Conservation (phyloP, 2,329 filamentous ascomycete species). For the Colletotrichum cordylinicola region DNA sequence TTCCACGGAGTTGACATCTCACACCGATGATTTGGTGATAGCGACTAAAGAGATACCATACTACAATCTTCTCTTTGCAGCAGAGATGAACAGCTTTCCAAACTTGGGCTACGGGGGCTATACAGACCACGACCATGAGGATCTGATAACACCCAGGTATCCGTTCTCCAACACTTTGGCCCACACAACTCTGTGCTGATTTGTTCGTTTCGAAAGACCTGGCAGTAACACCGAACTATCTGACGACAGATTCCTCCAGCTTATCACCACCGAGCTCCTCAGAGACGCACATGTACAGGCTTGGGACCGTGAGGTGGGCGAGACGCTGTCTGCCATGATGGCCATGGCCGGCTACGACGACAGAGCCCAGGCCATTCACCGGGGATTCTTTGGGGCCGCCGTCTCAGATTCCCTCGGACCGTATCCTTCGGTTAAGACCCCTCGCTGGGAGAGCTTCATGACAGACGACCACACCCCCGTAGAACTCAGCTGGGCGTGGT, state of each 20-base stretch:
- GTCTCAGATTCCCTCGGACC: not conserved
- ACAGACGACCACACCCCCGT: conserved; percentile 41
- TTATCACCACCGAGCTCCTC: not conserved
- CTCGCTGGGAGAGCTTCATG: conserved; percentile 43
- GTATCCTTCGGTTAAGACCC: not conserved
- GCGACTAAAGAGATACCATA: not conserved
- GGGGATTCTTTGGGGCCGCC: not conserved
- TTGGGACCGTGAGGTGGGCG: not conserved
- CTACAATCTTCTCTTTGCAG: not conserved
- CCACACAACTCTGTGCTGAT: not conserved
- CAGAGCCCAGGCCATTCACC: not conserved
- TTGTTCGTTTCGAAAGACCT: not conserved
- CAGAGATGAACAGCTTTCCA: not conserved
- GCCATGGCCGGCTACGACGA: not conserved
- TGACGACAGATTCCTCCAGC: not conserved
- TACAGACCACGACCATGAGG: not conserved
- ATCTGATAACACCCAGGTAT: not conserved
- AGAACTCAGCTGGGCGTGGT: conserved; percentile 42
- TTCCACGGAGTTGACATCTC: not conserved
- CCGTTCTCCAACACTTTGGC: not conserved
- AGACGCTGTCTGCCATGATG: not conserved
- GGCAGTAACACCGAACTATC: not conserved
- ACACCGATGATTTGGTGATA: not conserved
- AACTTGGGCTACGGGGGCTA: not conserved
- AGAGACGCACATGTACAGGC: not conserved